A percentile compares a stretch with the other conserved stretches of the same genome.
Evolutionary conservation across 345 rosid genomes (phyloP).

Genomic region (Brassica incana): DNA sequence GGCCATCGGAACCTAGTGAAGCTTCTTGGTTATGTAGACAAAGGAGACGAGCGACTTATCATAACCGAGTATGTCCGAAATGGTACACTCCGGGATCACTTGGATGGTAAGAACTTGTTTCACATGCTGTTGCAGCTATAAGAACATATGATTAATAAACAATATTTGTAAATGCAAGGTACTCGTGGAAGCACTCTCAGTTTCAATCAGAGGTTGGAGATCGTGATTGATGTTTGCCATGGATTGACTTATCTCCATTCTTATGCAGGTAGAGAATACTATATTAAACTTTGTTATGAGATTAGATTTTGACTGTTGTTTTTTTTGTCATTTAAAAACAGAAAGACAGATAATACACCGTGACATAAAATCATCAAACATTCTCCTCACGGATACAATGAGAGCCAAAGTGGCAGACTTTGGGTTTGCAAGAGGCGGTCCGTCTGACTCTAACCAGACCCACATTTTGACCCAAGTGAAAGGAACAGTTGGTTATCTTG

Average conservation of each 20-base stretch:
- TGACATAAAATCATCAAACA: conserved; percentile 93
- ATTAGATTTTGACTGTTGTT: not conserved
- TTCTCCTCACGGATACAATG: conserved; percentile 86
- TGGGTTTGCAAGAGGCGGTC: conserved; percentile 89
- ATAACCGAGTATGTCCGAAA: conserved; percentile 88
- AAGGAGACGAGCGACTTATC: conserved; percentile 83
- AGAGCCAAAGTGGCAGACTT: conserved; percentile 97
- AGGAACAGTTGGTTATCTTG: conserved; percentile 96
- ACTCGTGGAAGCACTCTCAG: conserved; percentile 65
- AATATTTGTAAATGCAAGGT: conserved; percentile 47
- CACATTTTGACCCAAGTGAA: conserved; percentile 87
- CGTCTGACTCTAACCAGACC: conserved; percentile 59
- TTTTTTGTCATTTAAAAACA: conserved; percentile 35
- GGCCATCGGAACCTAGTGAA: conserved; percentile 88
- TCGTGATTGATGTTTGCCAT: conserved; percentile 92
- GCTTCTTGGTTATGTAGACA: conserved; percentile 85
- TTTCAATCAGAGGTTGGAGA: conserved; percentile 89
- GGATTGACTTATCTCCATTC: conserved; percentile 90
- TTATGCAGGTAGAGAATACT: conserved; percentile 63
- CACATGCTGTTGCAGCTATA: not conserved
- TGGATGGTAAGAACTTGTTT: conserved; percentile 70
- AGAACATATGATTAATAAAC: conserved; percentile 1
- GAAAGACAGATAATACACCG: conserved; percentile 94
- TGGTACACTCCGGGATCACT: conserved; percentile 92
- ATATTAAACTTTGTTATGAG: not conserved